These are phyloP conservation scores for Apodospora peruviana DNA, from an alignment of 495 filamentous ascomycete species.

Conservation along the genomic window DNA sequence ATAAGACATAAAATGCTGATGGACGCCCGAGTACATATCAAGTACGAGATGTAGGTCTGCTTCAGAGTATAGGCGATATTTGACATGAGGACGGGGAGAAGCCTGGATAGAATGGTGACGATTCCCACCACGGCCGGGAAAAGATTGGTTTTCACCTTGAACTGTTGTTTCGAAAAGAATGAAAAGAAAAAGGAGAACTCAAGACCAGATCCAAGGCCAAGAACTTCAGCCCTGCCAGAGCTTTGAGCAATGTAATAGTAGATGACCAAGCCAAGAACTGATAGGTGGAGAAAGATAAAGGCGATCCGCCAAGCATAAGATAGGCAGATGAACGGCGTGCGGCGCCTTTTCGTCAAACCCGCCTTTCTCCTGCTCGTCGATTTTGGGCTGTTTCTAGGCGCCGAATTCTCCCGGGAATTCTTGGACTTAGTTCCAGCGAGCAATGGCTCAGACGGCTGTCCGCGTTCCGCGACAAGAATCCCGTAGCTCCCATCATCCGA, in stretches of 20 bases:
- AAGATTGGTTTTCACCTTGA: neutral
- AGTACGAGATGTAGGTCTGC: neutral
- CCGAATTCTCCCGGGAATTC: no score
- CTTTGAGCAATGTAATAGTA: neutral
- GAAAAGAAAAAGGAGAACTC: neutral
- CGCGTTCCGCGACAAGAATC: neutral
- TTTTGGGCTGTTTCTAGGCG: no score
- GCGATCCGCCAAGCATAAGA: neutral
- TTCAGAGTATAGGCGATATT: neutral
- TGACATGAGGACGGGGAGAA: slow-evolving; percentile 1
- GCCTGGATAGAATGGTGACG: neutral
- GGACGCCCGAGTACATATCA: neutral
- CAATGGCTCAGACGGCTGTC: neutral
- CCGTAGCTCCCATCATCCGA: neutral
- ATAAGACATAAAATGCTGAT: neutral
- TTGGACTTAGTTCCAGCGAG: neutral
- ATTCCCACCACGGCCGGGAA: neutral
- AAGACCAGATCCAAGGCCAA: neutral
- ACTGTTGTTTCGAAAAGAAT: neutral
- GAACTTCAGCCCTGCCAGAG: neutral
- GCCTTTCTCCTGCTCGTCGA: neutral
- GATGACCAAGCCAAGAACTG: neutral
- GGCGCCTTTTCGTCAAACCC: neutral
- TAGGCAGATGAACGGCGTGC: neutral
- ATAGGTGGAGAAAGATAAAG: neutral